phyloP scores from a whole-genome alignment of 1,139 yeast species.

The Hyphopichia khmerensis region DNA sequence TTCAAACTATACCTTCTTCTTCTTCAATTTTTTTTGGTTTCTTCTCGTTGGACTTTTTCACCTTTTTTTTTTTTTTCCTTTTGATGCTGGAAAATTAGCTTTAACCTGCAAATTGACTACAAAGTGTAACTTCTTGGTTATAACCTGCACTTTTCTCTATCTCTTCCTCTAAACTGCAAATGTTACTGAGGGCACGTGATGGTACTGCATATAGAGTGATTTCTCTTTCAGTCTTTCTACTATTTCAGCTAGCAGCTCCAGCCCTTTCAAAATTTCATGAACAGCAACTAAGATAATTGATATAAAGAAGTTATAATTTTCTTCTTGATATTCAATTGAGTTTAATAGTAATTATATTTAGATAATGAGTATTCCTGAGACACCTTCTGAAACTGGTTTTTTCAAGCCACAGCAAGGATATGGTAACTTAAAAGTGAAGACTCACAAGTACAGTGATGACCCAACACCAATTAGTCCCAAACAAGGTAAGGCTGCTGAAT shows the following conservation, averaged over 20 bases:
- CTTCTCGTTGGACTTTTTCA: not conserved
- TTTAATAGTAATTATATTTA: not conserved
- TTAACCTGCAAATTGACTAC: no score
- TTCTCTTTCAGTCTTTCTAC: no score
- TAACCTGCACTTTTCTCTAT: no score
- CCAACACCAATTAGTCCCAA: slow-evolving; percentile 35
- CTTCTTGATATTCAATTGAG: not conserved
- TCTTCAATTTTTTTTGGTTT: no score
- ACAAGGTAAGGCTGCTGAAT: slow-evolving; percentile 28
- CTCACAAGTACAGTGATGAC: slow-evolving; percentile 33
- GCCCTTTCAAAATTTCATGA: not conserved
- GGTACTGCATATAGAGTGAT: no score
- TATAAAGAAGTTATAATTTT: no score
- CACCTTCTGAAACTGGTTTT: slow-evolving; percentile 28
- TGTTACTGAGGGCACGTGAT: no score
- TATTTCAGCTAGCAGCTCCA: not conserved
- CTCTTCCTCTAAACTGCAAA: not conserved
- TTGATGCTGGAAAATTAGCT: not conserved
- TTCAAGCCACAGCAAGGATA: slow-evolving; percentile 35
- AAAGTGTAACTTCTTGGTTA: no score
- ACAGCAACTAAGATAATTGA: not conserved
- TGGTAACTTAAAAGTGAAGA: slow-evolving; percentile 25
- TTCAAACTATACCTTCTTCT: no score
- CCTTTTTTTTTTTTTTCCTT: not conserved
- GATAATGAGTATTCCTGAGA: slow-evolving; percentile 27